phyloP scores from a whole-genome alignment of 768 basidiomycete species.

The Mycena belliarum region DNA sequence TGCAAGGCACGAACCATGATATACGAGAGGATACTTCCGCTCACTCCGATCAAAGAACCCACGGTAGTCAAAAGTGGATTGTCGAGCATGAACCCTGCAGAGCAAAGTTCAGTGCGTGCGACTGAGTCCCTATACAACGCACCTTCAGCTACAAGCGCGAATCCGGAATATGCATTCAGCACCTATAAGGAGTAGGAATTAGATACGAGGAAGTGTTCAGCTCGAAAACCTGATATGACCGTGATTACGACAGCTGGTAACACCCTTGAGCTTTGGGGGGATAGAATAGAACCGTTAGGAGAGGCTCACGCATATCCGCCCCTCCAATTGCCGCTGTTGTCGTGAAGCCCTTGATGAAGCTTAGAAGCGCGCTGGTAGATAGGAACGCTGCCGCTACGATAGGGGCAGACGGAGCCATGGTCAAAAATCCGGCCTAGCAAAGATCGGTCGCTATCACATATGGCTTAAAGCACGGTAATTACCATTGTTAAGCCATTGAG shows the following conservation, averaged over 20 bases:
- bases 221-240: too few species aligned
- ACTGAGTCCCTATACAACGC: background rate
- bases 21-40: conserved; percentile 88
- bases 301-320: conserved; percentile 79
- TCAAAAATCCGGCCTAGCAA: conserved; percentile 61
- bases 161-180: conserved; percentile 46
- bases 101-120: background rate
- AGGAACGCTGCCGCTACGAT: conserved; percentile 78
- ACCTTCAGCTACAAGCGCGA: conserved; percentile 90
- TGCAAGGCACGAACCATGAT: conserved; percentile 70
- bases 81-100: conserved; percentile 80
- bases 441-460: background rate
- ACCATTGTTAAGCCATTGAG: conserved; percentile 70
- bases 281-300: background rate
- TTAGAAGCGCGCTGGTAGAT: conserved; percentile 69
- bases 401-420: conserved; percentile 69
- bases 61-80: conserved; percentile 82
- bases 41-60: conserved; percentile 86
- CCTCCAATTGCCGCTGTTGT: conserved; percentile 92
- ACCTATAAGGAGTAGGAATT: too few species aligned
- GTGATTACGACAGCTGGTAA: conserved; percentile 82
- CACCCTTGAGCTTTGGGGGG: conserved; percentile 14
- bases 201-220: too few species aligned
- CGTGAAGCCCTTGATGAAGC: conserved; percentile 85
- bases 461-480: background rate